Base-by-base conservation (phyloP, 345 rosid genomes). In the Erodium maritimum region DNA sequence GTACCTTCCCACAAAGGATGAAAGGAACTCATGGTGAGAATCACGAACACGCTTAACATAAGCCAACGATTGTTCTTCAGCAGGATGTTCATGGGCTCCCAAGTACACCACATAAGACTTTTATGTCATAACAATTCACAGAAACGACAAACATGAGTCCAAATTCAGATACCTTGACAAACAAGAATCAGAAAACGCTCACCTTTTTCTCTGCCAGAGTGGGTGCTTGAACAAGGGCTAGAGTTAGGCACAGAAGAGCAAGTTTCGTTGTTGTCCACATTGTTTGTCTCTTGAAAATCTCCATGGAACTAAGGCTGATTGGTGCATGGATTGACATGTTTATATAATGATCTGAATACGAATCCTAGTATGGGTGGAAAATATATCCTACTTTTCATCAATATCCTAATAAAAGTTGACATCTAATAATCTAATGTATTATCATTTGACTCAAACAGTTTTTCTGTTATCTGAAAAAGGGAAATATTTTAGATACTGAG, bases 21-120 rank as follows among this genome's bases (percentile, higher is more conserved):
- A 67, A 3, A 77, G 78, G 21, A 77, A 33, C 18, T 54, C 57
- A 25, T 65, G 66, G 23, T 77, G 81, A 19, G 69, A 65, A 54
- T 52, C 48, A 17, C 68, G 55, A 16, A 55, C 69, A 0, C 37
- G 50, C 8, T 50, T 24, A 5, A 61, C 48, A 45, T 63, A 61
- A 7, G 66, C 67, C 9, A 46, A 14, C 1, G 69, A 56, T 29
- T 29, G 37, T 29, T 29, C 52, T 16, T n/a, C 48, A 18, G 42
- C 59, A 19, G 69, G 67, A 21, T 63, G 71, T 1, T 57, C 19
- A 23, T 51, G 76, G 5, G 79, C 61, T 60, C 79, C 79, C 60
- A 75, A 17, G 69, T 71, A 75, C 62, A 75, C 74, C 25, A 75
- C 55, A 19, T 68, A 68, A 5, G 79, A 55, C 76, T 75, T 42